A percentile compares a stretch with the other conserved stretches of the same genome.
Evolutionary conservation across 2,329 filamentous ascomycete species (phyloP).

Genomic region (Beauveria medogensis): DNA sequence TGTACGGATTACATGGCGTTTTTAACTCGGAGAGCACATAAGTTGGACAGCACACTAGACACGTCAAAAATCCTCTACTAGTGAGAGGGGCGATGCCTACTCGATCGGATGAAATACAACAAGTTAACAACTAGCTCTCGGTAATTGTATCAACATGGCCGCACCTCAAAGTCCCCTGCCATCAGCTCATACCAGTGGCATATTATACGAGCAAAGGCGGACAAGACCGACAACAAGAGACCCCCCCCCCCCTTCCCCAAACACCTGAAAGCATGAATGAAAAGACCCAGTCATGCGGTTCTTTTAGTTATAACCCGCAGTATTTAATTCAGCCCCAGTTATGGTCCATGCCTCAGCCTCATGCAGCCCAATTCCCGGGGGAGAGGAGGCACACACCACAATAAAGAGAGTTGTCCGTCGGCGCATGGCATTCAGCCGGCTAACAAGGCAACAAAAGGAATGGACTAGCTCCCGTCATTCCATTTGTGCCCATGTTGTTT

Average conservation of each 20-base stretch:
- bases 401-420: background rate
- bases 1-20: too few relatives aligned
- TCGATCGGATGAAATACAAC: conserved; percentile 3
- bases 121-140: background rate
- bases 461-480: background rate
- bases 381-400: background rate
- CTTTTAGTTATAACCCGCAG: background rate
- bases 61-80: background rate
- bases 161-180: background rate
- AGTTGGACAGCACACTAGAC: background rate
- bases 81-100: background rate
- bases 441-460: background rate
- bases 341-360: conserved; percentile 1
- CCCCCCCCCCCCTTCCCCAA: background rate
- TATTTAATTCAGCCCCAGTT: background rate
- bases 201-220: background rate
- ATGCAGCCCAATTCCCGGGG: background rate
- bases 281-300: background rate
- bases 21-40: too few relatives aligned
- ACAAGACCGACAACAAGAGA: background rate
- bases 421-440: conserved; percentile 8
- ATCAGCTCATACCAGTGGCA: background rate
- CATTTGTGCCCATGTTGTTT: background rate
- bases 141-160: background rate
- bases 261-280: background rate